Base-by-base conservation (phyloP, 2,329 filamentous ascomycete genomes). In the Phyllosticta capitalensis region DNA sequence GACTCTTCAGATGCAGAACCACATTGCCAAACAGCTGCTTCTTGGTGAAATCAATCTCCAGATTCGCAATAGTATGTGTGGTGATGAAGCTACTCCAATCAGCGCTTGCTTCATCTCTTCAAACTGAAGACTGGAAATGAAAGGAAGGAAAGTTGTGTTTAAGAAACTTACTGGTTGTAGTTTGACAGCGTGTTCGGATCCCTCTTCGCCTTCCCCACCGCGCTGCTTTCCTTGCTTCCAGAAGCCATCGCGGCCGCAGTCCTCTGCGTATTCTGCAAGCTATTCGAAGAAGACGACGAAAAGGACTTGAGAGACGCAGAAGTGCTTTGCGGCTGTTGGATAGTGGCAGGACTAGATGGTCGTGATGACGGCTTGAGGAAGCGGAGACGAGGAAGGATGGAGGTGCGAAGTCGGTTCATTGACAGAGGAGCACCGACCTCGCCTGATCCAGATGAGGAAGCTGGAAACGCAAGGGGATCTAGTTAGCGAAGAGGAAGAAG, bases 161-260 rank as follows among this genome's bases (percentile, higher is more conserved):
- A 24, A 9, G 19, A 20, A 20, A 55, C 57, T 59, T 20, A 59
- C 57, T 87, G 85, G 73, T 89, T 85, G 75, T 96, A 96, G 78
- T 97, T 97, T 70, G 89, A 88, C 61, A 94, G 77, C 24, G 94
- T 96, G 73, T 91, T 95, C 57, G 91, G 91, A 75, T 97, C 92
- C 68, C 89, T 83, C 68, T 89, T 83, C 52, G 72, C 71, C 14
- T 60, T 56, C 24, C 38, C 51, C 28, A 17, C 49, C 50, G 45
- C 49, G 30, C 22, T 20, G 53, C 58, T 54, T 53, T 53, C 9
- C 54, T 30, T 20, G 53, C 53, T 45, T 45, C 50, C 54, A 19
- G 50, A 30, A 21, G 56, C 58, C 58, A 60, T 56, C 5, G 58
- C 53, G 5, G 53, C 53, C 4, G 53, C 17, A 9, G 30, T 10